A percentile compares a stretch with the other conserved stretches of the same genome.
Evolutionary conservation across 73 alveolate genomes (phyloP).

Genomic region (Tetrahymena borealis): DNA sequence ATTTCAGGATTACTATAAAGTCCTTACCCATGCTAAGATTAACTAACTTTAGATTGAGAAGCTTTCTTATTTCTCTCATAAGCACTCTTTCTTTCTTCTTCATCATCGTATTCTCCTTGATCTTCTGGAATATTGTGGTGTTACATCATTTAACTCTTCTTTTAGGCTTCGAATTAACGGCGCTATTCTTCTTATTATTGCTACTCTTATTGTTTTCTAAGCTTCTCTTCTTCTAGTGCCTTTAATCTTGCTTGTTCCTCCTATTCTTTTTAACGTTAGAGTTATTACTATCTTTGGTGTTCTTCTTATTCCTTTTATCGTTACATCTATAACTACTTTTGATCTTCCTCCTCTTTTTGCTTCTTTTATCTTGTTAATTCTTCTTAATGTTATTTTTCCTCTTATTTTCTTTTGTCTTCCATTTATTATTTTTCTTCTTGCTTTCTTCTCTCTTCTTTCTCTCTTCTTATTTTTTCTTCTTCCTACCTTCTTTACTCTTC

Average conservation of each 20-base stretch:
- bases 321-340: not conserved
- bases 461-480: not conserved
- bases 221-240: not conserved
- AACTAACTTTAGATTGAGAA: not conserved
- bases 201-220: not conserved
- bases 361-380: not conserved
- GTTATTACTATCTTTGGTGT: not conserved
- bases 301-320: not conserved
- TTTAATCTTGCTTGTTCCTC: not conserved
- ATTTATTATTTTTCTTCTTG: not conserved
- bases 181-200: not conserved
- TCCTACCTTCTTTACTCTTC: not conserved
- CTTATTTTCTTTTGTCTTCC: not conserved
- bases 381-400: not conserved
- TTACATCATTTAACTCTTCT: not conserved
- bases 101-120: not conserved
- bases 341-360: not conserved
- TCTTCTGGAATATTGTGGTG: not conserved
- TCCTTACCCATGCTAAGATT: not conserved
- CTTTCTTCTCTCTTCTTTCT: not conserved
- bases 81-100: not conserved
- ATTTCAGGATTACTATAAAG: not conserved
- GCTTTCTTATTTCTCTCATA: not conserved
- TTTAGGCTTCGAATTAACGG: not conserved
- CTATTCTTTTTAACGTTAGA: not conserved